Evolutionary conservation across 2,329 filamentous ascomycete species (phyloP).

Genomic region (Fusarium pininemorale): DNA sequence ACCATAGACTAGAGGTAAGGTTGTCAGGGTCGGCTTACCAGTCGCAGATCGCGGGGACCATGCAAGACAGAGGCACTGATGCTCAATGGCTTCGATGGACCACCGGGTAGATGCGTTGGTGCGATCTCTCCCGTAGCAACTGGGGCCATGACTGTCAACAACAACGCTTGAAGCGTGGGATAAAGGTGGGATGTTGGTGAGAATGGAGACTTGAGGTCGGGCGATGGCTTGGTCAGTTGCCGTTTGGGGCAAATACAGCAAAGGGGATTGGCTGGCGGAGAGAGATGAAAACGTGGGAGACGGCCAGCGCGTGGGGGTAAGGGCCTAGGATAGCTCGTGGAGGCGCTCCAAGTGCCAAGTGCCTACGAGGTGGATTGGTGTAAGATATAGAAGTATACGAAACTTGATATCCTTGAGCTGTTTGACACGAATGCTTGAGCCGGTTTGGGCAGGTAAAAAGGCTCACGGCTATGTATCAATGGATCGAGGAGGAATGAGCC

Average conservation of each 20-base stretch:
- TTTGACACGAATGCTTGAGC: slow-evolving; percentile 24
- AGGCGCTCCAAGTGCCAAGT: slow-evolving; percentile 38
- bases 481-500: slow-evolving; percentile 15
- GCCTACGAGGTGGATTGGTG: slow-evolving; percentile 20
- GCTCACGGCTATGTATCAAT: slow-evolving; percentile 24
- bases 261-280: slow-evolving; percentile 43
- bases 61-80: slow-evolving; percentile 66
- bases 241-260: slow-evolving; percentile 42
- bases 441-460: slow-evolving; percentile 13
- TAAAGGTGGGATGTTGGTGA: slow-evolving; percentile 61
- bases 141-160: slow-evolving; percentile 56
- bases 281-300: slow-evolving; percentile 40
- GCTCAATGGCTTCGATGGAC: slow-evolving; percentile 52
- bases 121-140: slow-evolving; percentile 56
- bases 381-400: slow-evolving; percentile 17
- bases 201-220: slow-evolving; percentile 39
- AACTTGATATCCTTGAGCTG: slow-evolving; percentile 20
- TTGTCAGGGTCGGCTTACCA: slow-evolving; percentile 54
- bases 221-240: slow-evolving; percentile 46
- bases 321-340: slow-evolving; percentile 37
- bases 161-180: slow-evolving; percentile 61
- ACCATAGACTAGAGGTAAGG: slow-evolving; percentile 1
- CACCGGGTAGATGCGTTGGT: slow-evolving; percentile 56
- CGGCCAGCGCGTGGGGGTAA: slow-evolving; percentile 41
- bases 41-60: slow-evolving; percentile 64